Percentiles rank a stretch among this genome's conserved stretches.
Conservation (phyloP, 306 rosid genomes). For the Betula pendula region DNA sequence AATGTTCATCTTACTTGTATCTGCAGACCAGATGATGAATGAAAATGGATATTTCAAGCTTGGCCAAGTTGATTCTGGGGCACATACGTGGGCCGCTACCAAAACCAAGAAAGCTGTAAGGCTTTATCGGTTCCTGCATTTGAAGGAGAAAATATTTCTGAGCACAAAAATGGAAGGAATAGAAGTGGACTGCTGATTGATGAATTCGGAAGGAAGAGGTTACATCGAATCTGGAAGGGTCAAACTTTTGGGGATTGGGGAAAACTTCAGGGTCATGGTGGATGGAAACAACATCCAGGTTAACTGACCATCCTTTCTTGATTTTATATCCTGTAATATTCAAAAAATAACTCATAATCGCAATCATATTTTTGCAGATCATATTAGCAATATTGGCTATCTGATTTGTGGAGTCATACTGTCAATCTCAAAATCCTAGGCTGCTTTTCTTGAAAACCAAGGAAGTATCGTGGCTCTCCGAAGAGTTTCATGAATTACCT, state of each 20-base stretch:
- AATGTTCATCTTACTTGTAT: constrained; percentile 58
- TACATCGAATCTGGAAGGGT: constrained; percentile 86
- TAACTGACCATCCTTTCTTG: constrained; percentile 82
- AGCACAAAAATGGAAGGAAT: background rate
- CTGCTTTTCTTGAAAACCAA: constrained; percentile 86
- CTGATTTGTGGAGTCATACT: constrained; percentile 37
- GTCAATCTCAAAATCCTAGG: constrained; percentile 78
- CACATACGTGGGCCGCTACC: constrained; percentile 94
- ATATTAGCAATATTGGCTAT: background rate
- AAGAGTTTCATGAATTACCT: constrained; percentile 83
- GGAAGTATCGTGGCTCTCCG: constrained; percentile 81
- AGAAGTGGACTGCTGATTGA: background rate
- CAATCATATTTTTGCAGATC: background rate
- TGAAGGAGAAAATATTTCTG: constrained; percentile 10
- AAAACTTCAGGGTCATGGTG: constrained; percentile 68
- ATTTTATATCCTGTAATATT: constrained; percentile 58
- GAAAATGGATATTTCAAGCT: constrained; percentile 74
- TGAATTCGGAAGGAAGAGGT: constrained; percentile 8
- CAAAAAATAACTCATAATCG: background rate
- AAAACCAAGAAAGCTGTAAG: constrained; percentile 80
- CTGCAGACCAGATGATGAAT: constrained; percentile 73
- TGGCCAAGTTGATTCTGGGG: constrained; percentile 87
- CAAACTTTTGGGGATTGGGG: constrained; percentile 64
- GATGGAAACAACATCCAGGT: constrained; percentile 83
- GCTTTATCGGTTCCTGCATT: constrained; percentile 61